Evolutionary conservation across 495 filamentous ascomycete genomes (phyloP), one percentile per base, ranked within the genome.

Genomic region (Evernia prunastri): DNA sequence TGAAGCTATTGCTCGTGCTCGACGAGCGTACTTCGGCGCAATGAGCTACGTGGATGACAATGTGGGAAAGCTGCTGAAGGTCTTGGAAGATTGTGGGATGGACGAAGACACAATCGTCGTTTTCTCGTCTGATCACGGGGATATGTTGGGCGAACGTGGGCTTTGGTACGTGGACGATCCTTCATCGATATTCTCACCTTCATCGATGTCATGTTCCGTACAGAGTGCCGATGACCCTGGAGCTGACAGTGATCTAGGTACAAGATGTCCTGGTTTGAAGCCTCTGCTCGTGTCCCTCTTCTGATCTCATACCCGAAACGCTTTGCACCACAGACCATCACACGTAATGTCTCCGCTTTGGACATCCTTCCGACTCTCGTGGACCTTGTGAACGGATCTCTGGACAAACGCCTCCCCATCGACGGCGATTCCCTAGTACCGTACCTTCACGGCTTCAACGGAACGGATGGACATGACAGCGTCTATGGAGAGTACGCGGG

Each of bases 191-290:
- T 57, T 49, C 47, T 18, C 56, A 66, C 54, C 66, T 33, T 31
- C 58, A 15, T 31, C 9, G 1, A 15, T 53, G 56, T 12, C 56
- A n/a, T 31, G 3, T 42, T 5, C 37, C 36, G 10, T 39, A 11
- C 9, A 27, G 1, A 10, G 15, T 2, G 23, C 20, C 36, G 11
- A 53, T 31, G 23, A 33, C 3, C 1, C 3, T 17, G 9, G 59
- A 29, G 43, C 62, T 64, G 3, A 64, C 33, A 11, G 0, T 20
- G 0, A 23, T 57, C 53, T 42, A 80, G 79, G 78, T 96, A 96
- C 79, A 96, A 96, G 79, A 96, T 96, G 91, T 86, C 80, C 66
- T 96, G 90, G 80, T 93, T 88, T 69, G 91, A 96, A 78, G 84
- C 84, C 36, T 92, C 89, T 10, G 87, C 87, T 36, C 87, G 91